Evolutionary conservation across 2,329 filamentous ascomycete species (phyloP).

Genomic region (Dothiorella sarmentorum): DNA sequence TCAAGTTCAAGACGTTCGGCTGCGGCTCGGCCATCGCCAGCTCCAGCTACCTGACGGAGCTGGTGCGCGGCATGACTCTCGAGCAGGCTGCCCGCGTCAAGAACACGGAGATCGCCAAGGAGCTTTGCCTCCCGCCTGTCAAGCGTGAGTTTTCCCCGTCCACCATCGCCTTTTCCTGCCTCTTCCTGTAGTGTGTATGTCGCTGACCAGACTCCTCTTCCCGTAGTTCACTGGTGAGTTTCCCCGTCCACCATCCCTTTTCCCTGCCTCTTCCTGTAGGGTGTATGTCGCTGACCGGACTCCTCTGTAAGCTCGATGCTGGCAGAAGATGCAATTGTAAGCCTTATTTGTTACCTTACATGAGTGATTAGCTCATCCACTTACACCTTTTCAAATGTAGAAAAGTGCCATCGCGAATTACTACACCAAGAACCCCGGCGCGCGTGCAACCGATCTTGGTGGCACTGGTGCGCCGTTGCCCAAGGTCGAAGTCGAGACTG

Average conservation of each 20-base stretch:
- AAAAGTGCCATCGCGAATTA: constrained; percentile 92
- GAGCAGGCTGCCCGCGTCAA: constrained; percentile 90
- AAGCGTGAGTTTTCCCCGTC: constrained; percentile 62
- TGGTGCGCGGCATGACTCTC: constrained; percentile 92
- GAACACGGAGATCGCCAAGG: constrained; percentile 98
- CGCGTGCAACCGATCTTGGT: constrained; percentile 69
- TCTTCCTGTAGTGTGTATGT: not conserved
- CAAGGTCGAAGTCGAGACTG: constrained; percentile 59
- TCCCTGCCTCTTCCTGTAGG: not conserved
- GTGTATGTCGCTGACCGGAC: not conserved
- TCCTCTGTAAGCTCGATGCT: constrained; percentile 72
- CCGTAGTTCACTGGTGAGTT: no score
- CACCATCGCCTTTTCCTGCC: not conserved
- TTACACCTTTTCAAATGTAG: no score
- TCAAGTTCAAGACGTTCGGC: constrained; percentile 98
- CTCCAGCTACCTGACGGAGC: constrained; percentile 88
- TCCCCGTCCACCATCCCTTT: not conserved
- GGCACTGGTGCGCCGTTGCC: constrained; percentile 70
- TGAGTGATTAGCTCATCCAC: no score
- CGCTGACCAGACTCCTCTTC: not conserved
- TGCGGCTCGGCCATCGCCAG: constrained; percentile 93
- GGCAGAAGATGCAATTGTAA: constrained; percentile 87
- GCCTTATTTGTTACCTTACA: no score
- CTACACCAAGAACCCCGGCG: constrained; percentile 83
- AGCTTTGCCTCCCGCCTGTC: constrained; percentile 83